phyloP scores from a whole-genome alignment of 768 basidiomycete genomes.

The Russula abietina region DNA sequence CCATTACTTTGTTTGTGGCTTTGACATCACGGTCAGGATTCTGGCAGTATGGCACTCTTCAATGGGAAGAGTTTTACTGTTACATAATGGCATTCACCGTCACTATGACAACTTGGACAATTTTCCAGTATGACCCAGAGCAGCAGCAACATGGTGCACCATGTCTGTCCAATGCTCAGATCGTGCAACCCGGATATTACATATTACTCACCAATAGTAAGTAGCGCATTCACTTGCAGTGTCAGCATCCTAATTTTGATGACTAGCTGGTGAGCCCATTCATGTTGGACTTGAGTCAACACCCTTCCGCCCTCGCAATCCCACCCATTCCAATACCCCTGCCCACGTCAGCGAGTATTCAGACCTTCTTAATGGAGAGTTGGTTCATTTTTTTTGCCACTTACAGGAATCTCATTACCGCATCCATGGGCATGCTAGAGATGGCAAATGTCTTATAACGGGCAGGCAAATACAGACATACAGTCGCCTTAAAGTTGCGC shows the following conservation, averaged over 20 bases:
- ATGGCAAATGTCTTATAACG: background rate
- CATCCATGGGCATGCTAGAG: background rate
- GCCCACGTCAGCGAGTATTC: background rate
- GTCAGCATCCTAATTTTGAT: background rate
- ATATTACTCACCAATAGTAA: background rate
- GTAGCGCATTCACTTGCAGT: background rate
- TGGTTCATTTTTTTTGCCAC: background rate
- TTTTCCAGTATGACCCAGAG: background rate
- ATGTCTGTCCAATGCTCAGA: background rate
- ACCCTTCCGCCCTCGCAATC: background rate
- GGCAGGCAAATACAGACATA: background rate
- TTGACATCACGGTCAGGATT: background rate
- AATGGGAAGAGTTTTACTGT: slow-evolving; percentile 7
- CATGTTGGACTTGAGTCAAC: background rate
- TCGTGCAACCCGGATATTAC: background rate
- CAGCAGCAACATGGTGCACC: background rate
- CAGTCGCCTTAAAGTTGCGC: slow-evolving; percentile 1
- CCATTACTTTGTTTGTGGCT: no score
- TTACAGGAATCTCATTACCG: background rate
- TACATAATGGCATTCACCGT: background rate
- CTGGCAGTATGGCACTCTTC: slow-evolving; percentile 3
- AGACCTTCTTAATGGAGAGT: background rate
- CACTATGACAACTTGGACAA: background rate
- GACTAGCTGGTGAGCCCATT: background rate
- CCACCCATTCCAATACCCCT: background rate